Evolutionary conservation across 768 basidiomycete species (phyloP).

Genomic region (Trametes sanguinea): DNA sequence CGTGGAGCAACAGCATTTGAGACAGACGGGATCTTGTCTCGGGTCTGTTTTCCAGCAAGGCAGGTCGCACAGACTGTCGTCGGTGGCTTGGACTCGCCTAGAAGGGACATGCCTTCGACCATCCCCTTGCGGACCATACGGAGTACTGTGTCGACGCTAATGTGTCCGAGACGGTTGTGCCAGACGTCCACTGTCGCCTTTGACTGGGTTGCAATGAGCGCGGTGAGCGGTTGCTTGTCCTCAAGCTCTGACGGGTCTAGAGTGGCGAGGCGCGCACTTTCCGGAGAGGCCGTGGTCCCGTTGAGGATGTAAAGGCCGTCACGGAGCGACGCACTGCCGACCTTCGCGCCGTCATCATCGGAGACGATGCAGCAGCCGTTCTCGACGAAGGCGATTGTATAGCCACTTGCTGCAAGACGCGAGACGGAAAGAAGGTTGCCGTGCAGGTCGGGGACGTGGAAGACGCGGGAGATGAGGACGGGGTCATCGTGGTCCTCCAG

Average conservation of each 20-base stretch:
- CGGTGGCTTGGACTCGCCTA: neutral
- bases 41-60: conserved; percentile 29
- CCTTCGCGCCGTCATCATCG: neutral
- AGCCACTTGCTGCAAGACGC: conserved; percentile 4
- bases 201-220: conserved; percentile 2
- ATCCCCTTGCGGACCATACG: conserved; percentile 19
- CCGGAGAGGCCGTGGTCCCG: neutral
- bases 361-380: conserved; percentile 8
- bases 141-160: conserved; percentile 15
- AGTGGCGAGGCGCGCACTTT: neutral
- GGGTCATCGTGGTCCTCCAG: neutral
- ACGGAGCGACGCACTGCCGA: neutral
- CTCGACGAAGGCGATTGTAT: conserved; percentile 6
- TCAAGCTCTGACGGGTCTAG: neutral
- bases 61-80: conserved; percentile 21
- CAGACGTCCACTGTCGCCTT: conserved; percentile 18
- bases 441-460: conserved; percentile 25
- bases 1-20: conserved; percentile 3
- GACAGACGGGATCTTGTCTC: conserved; percentile 14
- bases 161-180: conserved; percentile 24
- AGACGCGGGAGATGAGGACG: conserved; percentile 16
- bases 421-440: conserved; percentile 29
- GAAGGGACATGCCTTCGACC: conserved; percentile 25
- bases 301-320: conserved; percentile 22
- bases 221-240: neutral